A percentile compares a stretch with the other conserved stretches of the same genome.
These are phyloP conservation scores for Eimeria sp. DNA, from an alignment of 169 alveolate species.

Conservation along the genomic window DNA sequence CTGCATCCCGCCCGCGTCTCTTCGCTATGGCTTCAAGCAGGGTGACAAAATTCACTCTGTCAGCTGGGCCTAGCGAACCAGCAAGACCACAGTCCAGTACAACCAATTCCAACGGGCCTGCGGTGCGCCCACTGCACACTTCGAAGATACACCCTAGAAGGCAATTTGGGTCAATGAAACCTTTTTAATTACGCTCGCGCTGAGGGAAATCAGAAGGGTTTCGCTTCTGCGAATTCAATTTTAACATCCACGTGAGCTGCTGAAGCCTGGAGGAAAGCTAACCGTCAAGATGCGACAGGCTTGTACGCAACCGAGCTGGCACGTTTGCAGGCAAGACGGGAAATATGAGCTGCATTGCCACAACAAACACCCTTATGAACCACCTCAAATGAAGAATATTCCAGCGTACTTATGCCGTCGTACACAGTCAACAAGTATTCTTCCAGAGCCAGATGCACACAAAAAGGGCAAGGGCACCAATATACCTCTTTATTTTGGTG, in stretches of 20 bases:
- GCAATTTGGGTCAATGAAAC: neutral
- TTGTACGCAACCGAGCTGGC: neutral
- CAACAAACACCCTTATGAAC: neutral
- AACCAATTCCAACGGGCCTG: slow-evolving; percentile 58
- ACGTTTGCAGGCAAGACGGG: slow-evolving; percentile 37
- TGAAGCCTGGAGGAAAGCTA: neutral
- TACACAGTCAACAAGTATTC: neutral
- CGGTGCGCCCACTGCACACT: neutral
- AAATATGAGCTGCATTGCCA: slow-evolving; percentile 61
- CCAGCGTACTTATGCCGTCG: neutral
- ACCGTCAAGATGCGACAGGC: slow-evolving; percentile 8
- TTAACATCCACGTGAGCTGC: neutral
- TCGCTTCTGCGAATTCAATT: neutral
- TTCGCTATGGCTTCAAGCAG: slow-evolving; percentile 56
- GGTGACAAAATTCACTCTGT: slow-evolving; percentile 65
- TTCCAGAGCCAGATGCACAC: neutral
- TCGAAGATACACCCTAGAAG: neutral
- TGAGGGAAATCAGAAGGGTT: neutral
- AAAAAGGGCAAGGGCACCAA: neutral
- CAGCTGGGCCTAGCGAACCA: slow-evolving; percentile 56
- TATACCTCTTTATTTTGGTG: slow-evolving; percentile 51
- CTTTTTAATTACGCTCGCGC: neutral
- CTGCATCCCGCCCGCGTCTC: slow-evolving; percentile 75
- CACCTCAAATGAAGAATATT: neutral
- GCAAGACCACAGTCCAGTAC: slow-evolving; percentile 83